A percentile compares a stretch with the other conserved stretches of the same genome.
These are phyloP conservation scores for Quambalaria eucalypti DNA, from an alignment of 1,284 basidiomycete species.

Conservation along the genomic window DNA sequence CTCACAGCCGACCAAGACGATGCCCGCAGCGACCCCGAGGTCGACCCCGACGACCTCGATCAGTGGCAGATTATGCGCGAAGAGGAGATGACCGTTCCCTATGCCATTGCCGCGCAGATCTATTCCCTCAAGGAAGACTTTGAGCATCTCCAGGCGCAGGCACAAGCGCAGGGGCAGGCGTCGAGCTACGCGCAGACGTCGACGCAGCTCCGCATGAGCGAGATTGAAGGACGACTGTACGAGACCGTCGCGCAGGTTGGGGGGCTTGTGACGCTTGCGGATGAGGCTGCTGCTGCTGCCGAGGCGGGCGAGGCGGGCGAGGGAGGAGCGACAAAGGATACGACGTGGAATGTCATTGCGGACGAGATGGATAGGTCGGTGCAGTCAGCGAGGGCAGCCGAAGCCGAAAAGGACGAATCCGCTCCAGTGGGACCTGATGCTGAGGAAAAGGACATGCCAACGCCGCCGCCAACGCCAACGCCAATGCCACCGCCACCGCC, in stretches of 20 bases:
- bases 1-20: too few species aligned
- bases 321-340: too few species aligned
- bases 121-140: neutral
- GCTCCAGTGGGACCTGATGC: too few species aligned
- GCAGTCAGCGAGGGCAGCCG: neutral
- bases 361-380: neutral
- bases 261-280: neutral
- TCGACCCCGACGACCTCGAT: too few species aligned
- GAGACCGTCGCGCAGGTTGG: neutral
- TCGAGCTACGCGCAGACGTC: slow-evolving; percentile 1
- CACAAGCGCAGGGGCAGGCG: neutral
- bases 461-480: neutral
- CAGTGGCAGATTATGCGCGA: neutral
- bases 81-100: neutral
- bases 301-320: too few species aligned
- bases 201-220: slow-evolving; percentile 5
- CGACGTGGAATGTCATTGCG: neutral
- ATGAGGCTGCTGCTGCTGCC: neutral
- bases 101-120: neutral
- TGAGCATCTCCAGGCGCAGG: neutral
- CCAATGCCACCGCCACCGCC: too few species aligned
- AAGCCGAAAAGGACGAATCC: too few species aligned
- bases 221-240: slow-evolving; percentile 4
- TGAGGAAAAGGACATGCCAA: too few species aligned
- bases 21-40: too few species aligned